Base-by-base conservation (phyloP, 352 stramenopile species). In the Blastocystis sp. region DNA sequence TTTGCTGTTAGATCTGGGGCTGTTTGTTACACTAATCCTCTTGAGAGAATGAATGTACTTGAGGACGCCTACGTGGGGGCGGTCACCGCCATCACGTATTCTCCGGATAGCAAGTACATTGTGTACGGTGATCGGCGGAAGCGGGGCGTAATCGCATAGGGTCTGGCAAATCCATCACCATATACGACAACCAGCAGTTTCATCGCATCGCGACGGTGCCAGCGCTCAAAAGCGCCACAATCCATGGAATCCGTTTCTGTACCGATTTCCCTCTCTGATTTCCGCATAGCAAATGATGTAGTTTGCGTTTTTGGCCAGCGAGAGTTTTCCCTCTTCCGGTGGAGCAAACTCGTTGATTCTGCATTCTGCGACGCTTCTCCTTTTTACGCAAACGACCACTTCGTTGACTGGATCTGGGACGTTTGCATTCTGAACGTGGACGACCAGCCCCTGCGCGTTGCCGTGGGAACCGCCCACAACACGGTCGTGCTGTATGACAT, bases 391-490 rank as follows among this genome's bases (percentile, higher is more conserved):
- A 59, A 57, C 2, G 28, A 38, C 38, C 24, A 76, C 24, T 88
- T 88, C 52, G 61, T 79, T 3, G 78, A 88, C 52, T 88, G 78
- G 78, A 88, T 88, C 34, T 88, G 78, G 78, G 78, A 88, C 48
- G 45, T 88, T 21, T 74, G 43, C 45, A 54, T 79, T 48, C 19
- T 79, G 38, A n/a, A 24, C 34, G 11, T 7, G 28, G 10, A 19
- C 3, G 48, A 57, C 10, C 28, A 43, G 17, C 10, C 4, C 28
- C 14, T 34, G 11, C 40, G 11, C 10, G 24, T 88, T 17, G 43
- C 57, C n/a, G 66, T 88, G 19, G 78, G 78, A 40, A 88, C 78
- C 21, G 78, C 78, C 11, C 78, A 88, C 28, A 88, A 88, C 60
- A 88, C 64, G n/a, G 68, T 88, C 2, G 52, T 88, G 4, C 28